These are phyloP conservation scores for Papiliotrema flavescens DNA, from an alignment of 1,284 basidiomycete genomes.

Conservation along the genomic window DNA sequence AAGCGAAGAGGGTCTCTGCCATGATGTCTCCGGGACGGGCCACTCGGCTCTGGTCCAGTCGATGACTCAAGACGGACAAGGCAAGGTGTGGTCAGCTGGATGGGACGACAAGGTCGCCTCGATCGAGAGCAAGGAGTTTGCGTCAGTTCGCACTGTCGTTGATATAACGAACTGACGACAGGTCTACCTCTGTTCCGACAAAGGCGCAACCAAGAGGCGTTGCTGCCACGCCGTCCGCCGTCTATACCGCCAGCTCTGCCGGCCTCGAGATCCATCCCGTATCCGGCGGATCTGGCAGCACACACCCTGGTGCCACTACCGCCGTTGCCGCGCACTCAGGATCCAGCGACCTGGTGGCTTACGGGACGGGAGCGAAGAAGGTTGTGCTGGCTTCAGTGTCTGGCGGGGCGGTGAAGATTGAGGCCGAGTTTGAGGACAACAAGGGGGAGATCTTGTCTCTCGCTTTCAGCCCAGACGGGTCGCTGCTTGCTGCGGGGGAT, in stretches of 20 bases:
- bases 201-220: constrained; percentile 71
- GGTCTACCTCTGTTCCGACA: constrained; percentile 44
- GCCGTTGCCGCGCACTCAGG: constrained; percentile 37
- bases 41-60: constrained; percentile 71
- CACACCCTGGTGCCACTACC: constrained; percentile 18
- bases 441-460: constrained; percentile 70
- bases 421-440: constrained; percentile 61
- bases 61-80: constrained; percentile 53
- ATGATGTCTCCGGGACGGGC: constrained; percentile 59
- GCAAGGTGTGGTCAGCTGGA: constrained; percentile 63
- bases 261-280: constrained; percentile 58
- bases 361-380: constrained; percentile 53
- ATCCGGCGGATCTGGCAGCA: constrained; percentile 10
- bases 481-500: constrained; percentile 73
- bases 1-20: constrained; percentile 51
- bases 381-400: constrained; percentile 55
- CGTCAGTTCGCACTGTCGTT: constrained; percentile 52
- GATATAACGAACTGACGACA: constrained; percentile 2
- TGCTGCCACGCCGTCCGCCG: constrained; percentile 58
- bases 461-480: constrained; percentile 75
- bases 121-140: constrained; percentile 54
- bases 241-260: constrained; percentile 67
- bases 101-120: constrained; percentile 73
- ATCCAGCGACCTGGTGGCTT: constrained; percentile 35
- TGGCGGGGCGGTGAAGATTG: constrained; percentile 20